A percentile compares a stretch with the other conserved stretches of the same genome.
Evolutionary conservation across 2,329 filamentous ascomycete genomes (phyloP).

Genomic region (Emergomyces pasteurianus): DNA sequence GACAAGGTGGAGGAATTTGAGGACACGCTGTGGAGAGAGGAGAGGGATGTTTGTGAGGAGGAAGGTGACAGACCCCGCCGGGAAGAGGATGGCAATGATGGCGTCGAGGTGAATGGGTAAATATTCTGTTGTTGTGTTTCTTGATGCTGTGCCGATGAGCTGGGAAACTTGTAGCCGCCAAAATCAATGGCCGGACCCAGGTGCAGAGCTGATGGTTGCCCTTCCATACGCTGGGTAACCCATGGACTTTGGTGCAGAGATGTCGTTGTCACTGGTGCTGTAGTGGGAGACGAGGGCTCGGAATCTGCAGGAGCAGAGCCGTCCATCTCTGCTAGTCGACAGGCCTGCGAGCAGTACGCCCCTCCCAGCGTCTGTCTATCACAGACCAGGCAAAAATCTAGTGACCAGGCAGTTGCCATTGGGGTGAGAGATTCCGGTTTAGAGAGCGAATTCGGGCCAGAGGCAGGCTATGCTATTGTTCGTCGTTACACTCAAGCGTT

Average conservation of each 20-base stretch:
- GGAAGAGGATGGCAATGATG: slow-evolving; percentile 1
- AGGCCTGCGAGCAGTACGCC: slow-evolving; percentile 86
- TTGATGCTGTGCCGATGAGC: slow-evolving; percentile 18
- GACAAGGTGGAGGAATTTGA: slow-evolving; percentile 52
- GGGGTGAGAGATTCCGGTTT: not conserved
- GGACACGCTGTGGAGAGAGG: slow-evolving; percentile 57
- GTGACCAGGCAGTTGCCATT: slow-evolving; percentile 53
- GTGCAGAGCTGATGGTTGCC: slow-evolving; percentile 44
- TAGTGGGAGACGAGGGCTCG: slow-evolving; percentile 14
- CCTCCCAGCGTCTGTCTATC: slow-evolving; percentile 74
- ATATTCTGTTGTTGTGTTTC: not conserved
- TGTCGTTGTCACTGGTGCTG: slow-evolving; percentile 8
- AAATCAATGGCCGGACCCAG: slow-evolving; percentile 69
- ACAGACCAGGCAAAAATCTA: slow-evolving; percentile 87
- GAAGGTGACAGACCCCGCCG: slow-evolving; percentile 38
- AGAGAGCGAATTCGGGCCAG: not conserved
- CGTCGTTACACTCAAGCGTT: not conserved
- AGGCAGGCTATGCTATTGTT: not conserved
- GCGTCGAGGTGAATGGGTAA: slow-evolving; percentile 18
- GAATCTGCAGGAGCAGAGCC: slow-evolving; percentile 44
- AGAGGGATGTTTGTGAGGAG: slow-evolving; percentile 73
- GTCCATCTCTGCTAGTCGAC: slow-evolving; percentile 78
- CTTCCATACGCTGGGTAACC: slow-evolving; percentile 10
- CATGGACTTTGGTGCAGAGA: slow-evolving; percentile 12
- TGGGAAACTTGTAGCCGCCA: slow-evolving; percentile 43